Base-by-base conservation (phyloP, 371 early-diverging fungal species). In the Mucor plumbeus region DNA sequence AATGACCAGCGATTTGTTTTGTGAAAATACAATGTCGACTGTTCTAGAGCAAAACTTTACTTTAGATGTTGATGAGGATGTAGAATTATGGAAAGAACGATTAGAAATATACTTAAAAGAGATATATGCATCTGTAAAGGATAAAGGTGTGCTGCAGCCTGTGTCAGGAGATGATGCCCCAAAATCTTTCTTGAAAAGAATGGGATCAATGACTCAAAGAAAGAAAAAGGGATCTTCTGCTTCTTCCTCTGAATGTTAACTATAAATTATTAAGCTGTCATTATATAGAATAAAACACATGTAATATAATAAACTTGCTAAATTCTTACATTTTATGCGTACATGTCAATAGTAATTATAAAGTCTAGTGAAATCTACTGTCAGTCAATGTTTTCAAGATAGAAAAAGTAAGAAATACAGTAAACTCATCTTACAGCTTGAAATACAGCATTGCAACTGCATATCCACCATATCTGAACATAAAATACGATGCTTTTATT, bases 91-190 rank as follows among this genome's bases (percentile, higher is more conserved):
- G 64, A 34, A 54, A 47, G 26, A 36, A 11, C 48, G 19, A n/a
- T 21, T 63, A 43, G 59, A 43, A 59, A 7, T 14, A 11, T n/a
- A 35, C 53, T 39, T 63, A 14, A 63, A 50, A 79, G 90, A 91
- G 7, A 84, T 92, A 33, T 92, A 92, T 68, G 50, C 77, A 6
- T 81, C 87, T 13, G 87, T 92, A 31, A 87, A 87, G 70, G 66
- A 73, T 59, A 74, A 83, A 59, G 89, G 86, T 50, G 87, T 92
- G 50, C 70, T 86, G 10, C 87, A 89, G 56, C 90, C 86, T 14
- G 26, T 34, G 8, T 39, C 31, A 26, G 64, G 56, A 19, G 47
- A 64, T 17, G 64, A 57, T 11, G 39, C 59, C 5, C 63, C 63
- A 21, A 63, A 53, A 31, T 64, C 64, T 10, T 64, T 64, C 19